Conservation (phyloP, 306 rosid species). For the Canavalia gladiata region DNA sequence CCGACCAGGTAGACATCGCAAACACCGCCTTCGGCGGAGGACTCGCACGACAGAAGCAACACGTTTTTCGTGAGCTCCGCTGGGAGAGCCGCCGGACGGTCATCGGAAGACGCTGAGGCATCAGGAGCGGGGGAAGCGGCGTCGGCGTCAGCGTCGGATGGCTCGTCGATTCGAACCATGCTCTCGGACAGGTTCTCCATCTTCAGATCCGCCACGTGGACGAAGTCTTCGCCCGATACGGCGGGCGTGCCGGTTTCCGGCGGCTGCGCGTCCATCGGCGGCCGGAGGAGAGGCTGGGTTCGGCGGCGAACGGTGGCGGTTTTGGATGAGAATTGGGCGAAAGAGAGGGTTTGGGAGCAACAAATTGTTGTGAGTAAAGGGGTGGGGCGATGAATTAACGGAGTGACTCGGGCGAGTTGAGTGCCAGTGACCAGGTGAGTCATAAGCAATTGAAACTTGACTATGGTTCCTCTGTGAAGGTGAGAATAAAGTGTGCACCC, state of each 20-base stretch:
- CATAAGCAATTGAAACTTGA: too few species aligned
- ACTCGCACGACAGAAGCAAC: constrained; percentile 75
- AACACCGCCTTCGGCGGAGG: constrained; percentile 68
- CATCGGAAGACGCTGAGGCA: constrained; percentile 43
- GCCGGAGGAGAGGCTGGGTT: constrained; percentile 27
- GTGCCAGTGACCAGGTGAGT: too few species aligned
- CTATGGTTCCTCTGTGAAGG: too few species aligned
- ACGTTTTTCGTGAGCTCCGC: constrained; percentile 80
- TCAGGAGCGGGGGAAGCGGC: constrained; percentile 39
- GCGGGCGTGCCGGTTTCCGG: constrained; percentile 51
- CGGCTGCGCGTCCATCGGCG: constrained; percentile 66
- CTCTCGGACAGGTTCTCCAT: constrained; percentile 73
- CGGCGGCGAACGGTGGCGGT: constrained; percentile 28
- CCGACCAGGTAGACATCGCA: constrained; percentile 91
- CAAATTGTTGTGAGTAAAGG: not conserved
- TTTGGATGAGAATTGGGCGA: constrained; percentile 50
- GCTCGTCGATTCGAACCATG: constrained; percentile 74
- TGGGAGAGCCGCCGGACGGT: constrained; percentile 60
- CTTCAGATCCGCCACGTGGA: constrained; percentile 75
- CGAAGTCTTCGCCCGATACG: constrained; percentile 66
- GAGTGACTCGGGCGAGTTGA: too few species aligned
- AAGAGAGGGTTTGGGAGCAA: constrained; percentile 24
- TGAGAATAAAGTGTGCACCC: too few species aligned
- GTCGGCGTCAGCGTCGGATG: constrained; percentile 42
- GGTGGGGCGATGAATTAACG: too few species aligned